These are phyloP conservation scores for Saturnispora serradocipensis DNA, from an alignment of 805 yeast genomes.

Conservation along the genomic window DNA sequence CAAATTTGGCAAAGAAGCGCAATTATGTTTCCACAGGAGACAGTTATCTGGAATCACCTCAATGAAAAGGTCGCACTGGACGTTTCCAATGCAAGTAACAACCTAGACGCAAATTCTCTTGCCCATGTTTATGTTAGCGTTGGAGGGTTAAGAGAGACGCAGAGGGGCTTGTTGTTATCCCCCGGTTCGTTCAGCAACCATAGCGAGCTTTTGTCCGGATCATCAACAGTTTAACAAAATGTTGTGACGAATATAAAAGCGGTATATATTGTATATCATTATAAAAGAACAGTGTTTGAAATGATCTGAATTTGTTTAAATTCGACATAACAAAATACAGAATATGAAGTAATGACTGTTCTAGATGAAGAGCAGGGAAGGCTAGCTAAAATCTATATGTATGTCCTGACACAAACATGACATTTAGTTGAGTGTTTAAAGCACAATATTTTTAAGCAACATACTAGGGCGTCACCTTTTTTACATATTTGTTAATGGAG, in stretches of 20 bases:
- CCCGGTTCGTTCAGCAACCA: not conserved
- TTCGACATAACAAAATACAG: too few species aligned
- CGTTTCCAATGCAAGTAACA: slow-evolving; percentile 44
- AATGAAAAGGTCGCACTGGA: slow-evolving; percentile 46
- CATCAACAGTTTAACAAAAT: not conserved
- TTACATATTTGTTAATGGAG: too few species aligned
- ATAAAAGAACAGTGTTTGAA: not conserved
- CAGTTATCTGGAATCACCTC: slow-evolving; percentile 60
- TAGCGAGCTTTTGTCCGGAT: not conserved
- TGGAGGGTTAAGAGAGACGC: slow-evolving; percentile 45
- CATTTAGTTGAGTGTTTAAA: too few species aligned
- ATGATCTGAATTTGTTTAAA: too few species aligned
- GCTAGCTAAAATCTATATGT: too few species aligned
- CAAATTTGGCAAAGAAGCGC: slow-evolving; percentile 61
- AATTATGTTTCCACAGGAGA: slow-evolving; percentile 63
- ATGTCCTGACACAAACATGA: too few species aligned
- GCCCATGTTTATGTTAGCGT: slow-evolving; percentile 41
- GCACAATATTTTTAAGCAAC: too few species aligned
- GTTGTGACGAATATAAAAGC: not conserved
- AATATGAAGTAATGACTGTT: too few species aligned
- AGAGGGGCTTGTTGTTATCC: slow-evolving; percentile 42
- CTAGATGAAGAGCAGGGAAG: too few species aligned
- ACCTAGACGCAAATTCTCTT: slow-evolving; percentile 42
- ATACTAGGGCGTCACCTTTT: too few species aligned
- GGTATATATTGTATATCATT: too few species aligned